phyloP scores from a whole-genome alignment of 2,329 filamentous ascomycete genomes.

The Claviceps purpurea region DNA sequence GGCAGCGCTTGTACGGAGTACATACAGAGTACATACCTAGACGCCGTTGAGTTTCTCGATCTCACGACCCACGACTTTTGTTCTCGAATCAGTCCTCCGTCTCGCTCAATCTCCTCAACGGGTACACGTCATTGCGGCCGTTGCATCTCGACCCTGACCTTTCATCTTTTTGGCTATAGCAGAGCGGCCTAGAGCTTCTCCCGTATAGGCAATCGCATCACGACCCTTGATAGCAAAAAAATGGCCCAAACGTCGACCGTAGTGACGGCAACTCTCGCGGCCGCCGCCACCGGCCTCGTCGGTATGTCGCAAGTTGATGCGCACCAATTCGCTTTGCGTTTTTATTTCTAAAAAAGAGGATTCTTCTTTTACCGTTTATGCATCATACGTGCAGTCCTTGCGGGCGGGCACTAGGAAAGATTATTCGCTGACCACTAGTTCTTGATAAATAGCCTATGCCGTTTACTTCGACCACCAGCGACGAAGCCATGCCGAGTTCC shows the following conservation, averaged over 20 bases:
- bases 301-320: slow-evolving; percentile 29
- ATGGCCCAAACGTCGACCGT: slow-evolving; percentile 40
- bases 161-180: not conserved
- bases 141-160: not conserved
- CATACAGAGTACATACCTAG: not conserved
- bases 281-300: slow-evolving; percentile 43
- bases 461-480: slow-evolving; percentile 57
- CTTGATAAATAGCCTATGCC: slow-evolving; percentile 39
- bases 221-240: slow-evolving; percentile 3
- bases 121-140: not conserved
- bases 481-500: slow-evolving; percentile 50
- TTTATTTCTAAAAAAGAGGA: not conserved
- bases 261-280: slow-evolving; percentile 48
- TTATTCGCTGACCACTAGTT: too few species aligned
- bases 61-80: not conserved
- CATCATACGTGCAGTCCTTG: too few species aligned
- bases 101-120: not conserved
- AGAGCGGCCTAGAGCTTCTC: not conserved
- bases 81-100: not conserved
- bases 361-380: not conserved
- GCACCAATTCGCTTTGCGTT: not conserved
- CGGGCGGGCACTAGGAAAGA: too few species aligned
- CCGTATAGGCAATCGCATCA: slow-evolving; percentile 3
- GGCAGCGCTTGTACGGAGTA: too few species aligned
- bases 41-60: not conserved